phyloP scores from a whole-genome alignment of 2,329 filamentous ascomycete genomes.

The Claviceps pusilla region DNA sequence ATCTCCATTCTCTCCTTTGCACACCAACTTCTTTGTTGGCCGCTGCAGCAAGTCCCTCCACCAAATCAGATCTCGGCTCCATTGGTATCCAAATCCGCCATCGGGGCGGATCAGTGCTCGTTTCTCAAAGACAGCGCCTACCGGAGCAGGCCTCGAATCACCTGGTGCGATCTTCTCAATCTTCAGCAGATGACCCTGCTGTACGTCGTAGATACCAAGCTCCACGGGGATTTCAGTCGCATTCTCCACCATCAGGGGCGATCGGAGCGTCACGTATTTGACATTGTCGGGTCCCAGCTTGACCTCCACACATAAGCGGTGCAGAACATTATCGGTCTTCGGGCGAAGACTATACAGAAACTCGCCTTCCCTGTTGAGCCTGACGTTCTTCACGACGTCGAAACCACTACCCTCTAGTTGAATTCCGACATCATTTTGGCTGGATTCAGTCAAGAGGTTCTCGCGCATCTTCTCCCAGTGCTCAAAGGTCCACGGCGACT shows the following conservation, averaged over 20 bases:
- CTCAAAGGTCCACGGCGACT: constrained; percentile 91
- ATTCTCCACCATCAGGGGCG: constrained; percentile 84
- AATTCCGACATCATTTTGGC: constrained; percentile 63
- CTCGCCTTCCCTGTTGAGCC: constrained; percentile 88
- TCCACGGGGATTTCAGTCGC: constrained; percentile 94
- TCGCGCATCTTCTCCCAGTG: constrained; percentile 94
- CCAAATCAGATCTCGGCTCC: constrained; percentile 79
- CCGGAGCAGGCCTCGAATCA: constrained; percentile 74
- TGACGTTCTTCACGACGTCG: constrained; percentile 74
- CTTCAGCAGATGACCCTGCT: constrained; percentile 81
- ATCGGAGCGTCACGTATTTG: constrained; percentile 93
- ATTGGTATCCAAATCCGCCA: constrained; percentile 89
- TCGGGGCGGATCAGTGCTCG: constrained; percentile 78
- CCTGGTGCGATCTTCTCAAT: constrained; percentile 96
- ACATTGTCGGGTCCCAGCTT: constrained; percentile 86
- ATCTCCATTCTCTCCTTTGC: constrained; percentile 71
- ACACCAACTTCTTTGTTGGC: constrained; percentile 76
- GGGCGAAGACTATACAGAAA: constrained; percentile 78
- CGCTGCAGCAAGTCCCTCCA: constrained; percentile 83
- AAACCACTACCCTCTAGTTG: constrained; percentile 88
- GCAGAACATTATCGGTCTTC: constrained; percentile 68
- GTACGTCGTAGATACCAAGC: constrained; percentile 74
- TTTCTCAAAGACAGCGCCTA: constrained; percentile 84
- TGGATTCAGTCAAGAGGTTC: constrained; percentile 71
- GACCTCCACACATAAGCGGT: constrained; percentile 84